These are phyloP conservation scores for Pleurotus sapidus DNA, from an alignment of 768 basidiomycete species.

Conservation along the genomic window DNA sequence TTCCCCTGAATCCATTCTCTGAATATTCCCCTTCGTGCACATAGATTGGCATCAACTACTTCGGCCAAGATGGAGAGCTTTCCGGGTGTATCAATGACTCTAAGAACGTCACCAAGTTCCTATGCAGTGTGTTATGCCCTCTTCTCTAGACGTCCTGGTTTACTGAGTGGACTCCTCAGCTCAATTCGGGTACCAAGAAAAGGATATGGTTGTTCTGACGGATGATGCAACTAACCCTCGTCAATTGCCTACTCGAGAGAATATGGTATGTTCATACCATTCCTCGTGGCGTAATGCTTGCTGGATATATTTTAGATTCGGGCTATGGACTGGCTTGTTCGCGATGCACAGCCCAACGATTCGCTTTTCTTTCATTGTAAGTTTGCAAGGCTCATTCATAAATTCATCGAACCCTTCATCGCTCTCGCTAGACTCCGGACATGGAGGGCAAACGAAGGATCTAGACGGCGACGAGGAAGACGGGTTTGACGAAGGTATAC, in stretches of 20 bases:
- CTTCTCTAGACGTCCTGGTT: too few species aligned
- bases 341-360: slow-evolving; percentile 77
- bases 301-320: slow-evolving; percentile 39
- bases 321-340: slow-evolving; percentile 91
- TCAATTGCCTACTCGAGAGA: slow-evolving; percentile 70
- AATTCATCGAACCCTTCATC: not conserved
- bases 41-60: slow-evolving; percentile 90
- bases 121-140: slow-evolving; percentile 47
- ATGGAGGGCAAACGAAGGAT: slow-evolving; percentile 90
- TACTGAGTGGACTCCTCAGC: slow-evolving; percentile 28
- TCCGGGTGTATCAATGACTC: slow-evolving; percentile 93
- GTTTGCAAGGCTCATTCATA: slow-evolving; percentile 14
- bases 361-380: slow-evolving; percentile 89
- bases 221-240: slow-evolving; percentile 68
- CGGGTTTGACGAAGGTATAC: slow-evolving; percentile 75
- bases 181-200: slow-evolving; percentile 61
- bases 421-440: slow-evolving; percentile 70
- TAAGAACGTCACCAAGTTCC: slow-evolving; percentile 71
- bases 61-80: slow-evolving; percentile 60
- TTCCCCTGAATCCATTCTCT: slow-evolving; percentile 1
- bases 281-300: not conserved
- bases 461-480: slow-evolving; percentile 80
- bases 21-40: not conserved
- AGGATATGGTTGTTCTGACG: slow-evolving; percentile 87
- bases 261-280: slow-evolving; percentile 56